These are phyloP conservation scores for Neoboletus magnificus DNA, from an alignment of 768 basidiomycete genomes.

Conservation along the genomic window DNA sequence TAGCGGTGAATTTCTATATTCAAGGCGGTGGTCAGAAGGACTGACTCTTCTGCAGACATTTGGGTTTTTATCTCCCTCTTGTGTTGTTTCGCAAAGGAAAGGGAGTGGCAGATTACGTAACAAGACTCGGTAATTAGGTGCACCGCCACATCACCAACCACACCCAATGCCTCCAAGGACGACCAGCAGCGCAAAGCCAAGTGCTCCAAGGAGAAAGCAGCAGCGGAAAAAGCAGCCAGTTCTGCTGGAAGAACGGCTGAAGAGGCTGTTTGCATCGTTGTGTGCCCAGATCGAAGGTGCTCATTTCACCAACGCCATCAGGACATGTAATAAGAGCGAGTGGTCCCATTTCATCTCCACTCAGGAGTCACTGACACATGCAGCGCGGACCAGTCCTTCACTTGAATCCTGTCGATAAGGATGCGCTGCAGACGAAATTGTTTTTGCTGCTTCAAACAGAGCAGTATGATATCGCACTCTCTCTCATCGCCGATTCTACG, in stretches of 20 bases:
- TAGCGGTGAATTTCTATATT: background rate
- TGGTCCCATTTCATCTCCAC: slow-evolving; percentile 23
- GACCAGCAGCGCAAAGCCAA: slow-evolving; percentile 3
- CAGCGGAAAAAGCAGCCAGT: slow-evolving; percentile 23
- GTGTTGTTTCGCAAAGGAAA: background rate
- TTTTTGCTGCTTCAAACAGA: slow-evolving; percentile 87
- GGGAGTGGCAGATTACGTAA: slow-evolving; percentile 20
- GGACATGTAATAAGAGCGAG: slow-evolving; percentile 90
- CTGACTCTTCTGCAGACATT: slow-evolving; percentile 58
- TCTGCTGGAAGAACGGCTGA: slow-evolving; percentile 33
- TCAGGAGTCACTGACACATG: slow-evolving; percentile 20
- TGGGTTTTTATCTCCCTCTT: slow-evolving; percentile 19
- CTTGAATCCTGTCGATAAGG: slow-evolving; percentile 60
- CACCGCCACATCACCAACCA: slow-evolving; percentile 11
- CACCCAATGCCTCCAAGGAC: slow-evolving; percentile 21
- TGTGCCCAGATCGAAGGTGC: slow-evolving; percentile 90
- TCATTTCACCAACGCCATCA: slow-evolving; percentile 79
- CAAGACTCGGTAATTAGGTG: slow-evolving; percentile 18
- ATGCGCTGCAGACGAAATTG: slow-evolving; percentile 80
- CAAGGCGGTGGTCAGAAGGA: slow-evolving; percentile 6
- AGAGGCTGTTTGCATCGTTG: slow-evolving; percentile 71
- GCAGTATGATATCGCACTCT: slow-evolving; percentile 68
- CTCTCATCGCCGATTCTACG: slow-evolving; percentile 41
- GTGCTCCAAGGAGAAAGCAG: slow-evolving; percentile 2
- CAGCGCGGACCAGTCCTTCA: slow-evolving; percentile 55